Conservation (phyloP, 768 basidiomycete species). For the Boletus fagicola region DNA sequence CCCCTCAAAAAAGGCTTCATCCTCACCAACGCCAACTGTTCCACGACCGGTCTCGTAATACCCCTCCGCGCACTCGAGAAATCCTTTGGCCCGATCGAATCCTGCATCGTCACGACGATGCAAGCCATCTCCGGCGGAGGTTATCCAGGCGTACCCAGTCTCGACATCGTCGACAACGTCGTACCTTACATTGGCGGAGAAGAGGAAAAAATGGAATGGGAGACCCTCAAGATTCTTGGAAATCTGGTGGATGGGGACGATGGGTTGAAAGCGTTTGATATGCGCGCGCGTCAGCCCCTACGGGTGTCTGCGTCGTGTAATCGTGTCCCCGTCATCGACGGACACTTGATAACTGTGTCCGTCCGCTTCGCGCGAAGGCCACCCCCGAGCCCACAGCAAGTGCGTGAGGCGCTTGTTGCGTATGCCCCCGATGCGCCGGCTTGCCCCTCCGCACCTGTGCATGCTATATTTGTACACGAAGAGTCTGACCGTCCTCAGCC, state of each 20-base stretch:
- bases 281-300: conserved; percentile 78
- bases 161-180: conserved; percentile 96
- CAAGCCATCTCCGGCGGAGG: conserved; percentile 98
- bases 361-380: conserved; percentile 79
- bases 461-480: conserved; percentile 89
- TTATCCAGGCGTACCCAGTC: conserved; percentile 88
- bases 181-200: conserved; percentile 93
- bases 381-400: conserved; percentile 83
- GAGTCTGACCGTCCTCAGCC: conserved; percentile 93
- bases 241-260: conserved; percentile 61
- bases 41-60: conserved; percentile 89
- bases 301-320: conserved; percentile 91
- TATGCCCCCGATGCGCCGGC: conserved; percentile 78
- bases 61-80: conserved; percentile 89
- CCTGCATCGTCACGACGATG: conserved; percentile 89
- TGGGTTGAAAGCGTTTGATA: conserved; percentile 69
- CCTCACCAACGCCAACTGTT: conserved; percentile 98
- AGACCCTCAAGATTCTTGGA: conserved; percentile 95
- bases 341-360: conserved; percentile 89
- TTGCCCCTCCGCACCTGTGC: conserved; percentile 81
- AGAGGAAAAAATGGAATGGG: conserved; percentile 99
- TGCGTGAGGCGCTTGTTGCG: conserved; percentile 71
- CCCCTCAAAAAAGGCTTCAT: conserved; percentile 85
- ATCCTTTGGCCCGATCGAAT: conserved; percentile 91
- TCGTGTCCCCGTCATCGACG: conserved; percentile 93